Conservation (phyloP, 192 early-diverging fungal genomes). For the Backusella macrospora region DNA sequence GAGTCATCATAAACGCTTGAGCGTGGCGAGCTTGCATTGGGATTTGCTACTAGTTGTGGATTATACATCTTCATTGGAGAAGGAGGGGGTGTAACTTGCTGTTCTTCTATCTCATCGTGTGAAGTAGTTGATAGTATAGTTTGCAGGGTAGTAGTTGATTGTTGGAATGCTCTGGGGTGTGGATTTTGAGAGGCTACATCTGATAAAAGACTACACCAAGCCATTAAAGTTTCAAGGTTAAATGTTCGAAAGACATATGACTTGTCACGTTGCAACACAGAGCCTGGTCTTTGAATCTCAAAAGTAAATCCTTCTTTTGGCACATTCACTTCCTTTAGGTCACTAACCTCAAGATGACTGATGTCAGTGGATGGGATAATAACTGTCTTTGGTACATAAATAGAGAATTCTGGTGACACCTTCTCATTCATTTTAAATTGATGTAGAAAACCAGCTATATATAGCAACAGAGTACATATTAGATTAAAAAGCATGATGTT, state of each 20-base stretch:
- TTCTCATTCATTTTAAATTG: slow-evolving; percentile 37
- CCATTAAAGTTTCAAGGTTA: not conserved
- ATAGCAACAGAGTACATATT: not conserved
- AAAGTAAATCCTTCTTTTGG: slow-evolving; percentile 18
- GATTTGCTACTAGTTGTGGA: not conserved
- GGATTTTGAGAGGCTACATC: slow-evolving; percentile 21
- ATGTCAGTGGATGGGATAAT: slow-evolving; percentile 35
- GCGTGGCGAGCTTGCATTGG: not conserved
- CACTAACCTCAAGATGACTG: not conserved
- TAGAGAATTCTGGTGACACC: slow-evolving; percentile 41
- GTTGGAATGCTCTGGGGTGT: not conserved
- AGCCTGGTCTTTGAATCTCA: slow-evolving; percentile 17
- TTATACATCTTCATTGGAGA: slow-evolving; percentile 2
- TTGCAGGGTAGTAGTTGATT: slow-evolving; percentile 1
- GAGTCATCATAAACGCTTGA: not conserved
- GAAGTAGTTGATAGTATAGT: not conserved
- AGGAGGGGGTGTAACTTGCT: slow-evolving; percentile 1
- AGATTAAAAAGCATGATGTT: slow-evolving; percentile 5
- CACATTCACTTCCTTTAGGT: not conserved
- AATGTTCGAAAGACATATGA: slow-evolving; percentile 16
- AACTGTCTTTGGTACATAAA: slow-evolving; percentile 44
- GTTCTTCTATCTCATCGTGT: not conserved
- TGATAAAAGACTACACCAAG: slow-evolving; percentile 10
- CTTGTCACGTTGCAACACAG: slow-evolving; percentile 13
- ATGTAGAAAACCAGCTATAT: slow-evolving; percentile 44